A percentile compares a stretch with the other conserved stretches of the same genome.
These are phyloP conservation scores for Spergularia bocconei DNA, from an alignment of 148 eudicot species.

Conservation along the genomic window DNA sequence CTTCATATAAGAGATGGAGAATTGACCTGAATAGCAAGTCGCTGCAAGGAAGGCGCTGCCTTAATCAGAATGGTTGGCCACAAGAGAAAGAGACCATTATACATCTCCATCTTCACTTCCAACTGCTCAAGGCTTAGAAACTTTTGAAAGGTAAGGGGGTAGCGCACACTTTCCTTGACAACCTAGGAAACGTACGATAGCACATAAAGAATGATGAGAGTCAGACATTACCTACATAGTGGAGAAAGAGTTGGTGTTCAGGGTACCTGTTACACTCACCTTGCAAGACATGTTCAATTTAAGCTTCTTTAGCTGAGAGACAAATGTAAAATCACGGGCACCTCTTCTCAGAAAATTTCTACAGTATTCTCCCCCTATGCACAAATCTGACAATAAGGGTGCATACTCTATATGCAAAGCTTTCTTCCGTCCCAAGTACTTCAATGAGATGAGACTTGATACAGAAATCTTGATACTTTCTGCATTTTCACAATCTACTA, in stretches of 20 bases:
- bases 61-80: slow-evolving; percentile 4
- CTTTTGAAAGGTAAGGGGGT: not conserved
- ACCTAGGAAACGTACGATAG: not conserved
- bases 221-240: not conserved
- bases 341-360: not conserved
- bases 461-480: not conserved
- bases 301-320: slow-evolving; percentile 8
- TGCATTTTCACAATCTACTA: not conserved
- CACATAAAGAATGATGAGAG: too few relatives aligned
- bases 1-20: not conserved
- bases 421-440: not conserved
- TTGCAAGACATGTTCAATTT: not conserved
- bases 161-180: not conserved
- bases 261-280: not conserved
- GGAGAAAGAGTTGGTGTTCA: too few relatives aligned
- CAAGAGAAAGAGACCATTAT: slow-evolving; percentile 12
- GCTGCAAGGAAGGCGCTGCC: too few relatives aligned
- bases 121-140: slow-evolving; percentile 1
- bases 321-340: not conserved
- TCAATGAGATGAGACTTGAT: not conserved
- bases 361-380: not conserved
- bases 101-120: slow-evolving; percentile 11
- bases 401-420: not conserved
- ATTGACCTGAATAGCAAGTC: not conserved
- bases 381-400: not conserved